Evolutionary conservation across 2,329 filamentous ascomycete species (phyloP), one percentile per base, ranked within the genome.

Genomic region (Beauveria asiatica): DNA sequence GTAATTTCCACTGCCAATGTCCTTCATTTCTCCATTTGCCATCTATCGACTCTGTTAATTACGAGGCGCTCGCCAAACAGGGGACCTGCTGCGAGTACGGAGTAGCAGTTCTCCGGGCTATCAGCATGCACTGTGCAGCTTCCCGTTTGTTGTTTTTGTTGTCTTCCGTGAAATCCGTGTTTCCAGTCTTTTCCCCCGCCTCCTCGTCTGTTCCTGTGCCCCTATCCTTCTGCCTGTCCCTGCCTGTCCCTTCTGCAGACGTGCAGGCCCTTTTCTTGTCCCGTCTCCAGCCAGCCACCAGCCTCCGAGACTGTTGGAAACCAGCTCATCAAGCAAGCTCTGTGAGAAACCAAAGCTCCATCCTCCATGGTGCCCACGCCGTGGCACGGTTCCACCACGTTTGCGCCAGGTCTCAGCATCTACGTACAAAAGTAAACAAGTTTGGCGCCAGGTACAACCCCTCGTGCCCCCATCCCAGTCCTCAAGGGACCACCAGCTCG

Each of bases 1-100:
- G 49, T 59, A 39, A 59, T 59, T 59, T 59, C 57, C 57, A 53
- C 39, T 59, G 27, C 49, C 48, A 59, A 59, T 53, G 48, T 39
- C 52, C 39, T 58, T 51, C 56, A 58, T 58, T 45, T 58, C 56
- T 51, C 44, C 37, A 39, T 51, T 52, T 52, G 25, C 48, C 56
- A 44, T 51, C 21, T 23, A 33, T 19, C 16, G 19, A 49, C 11
- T 39, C 19, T 50, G n/a, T 7, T 27, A 23, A 51, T 51, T 52
- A 33, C 56, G 37, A 58, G 56, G 46, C 48, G 51, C 13, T 54
- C 37, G 17, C 11, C n/a, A 13, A 19, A 27, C 55, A 44, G 55
- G 55, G 55, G 50, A 19, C 44, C 30, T 58, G 46, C 56, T 30
- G 27, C 33, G 11, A 27, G 21, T n/a, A n/a, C n/a, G n/a, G n/a